These are phyloP conservation scores for Chenopodium formosanum DNA, from an alignment of 148 eudicot species.

Conservation along the genomic window DNA sequence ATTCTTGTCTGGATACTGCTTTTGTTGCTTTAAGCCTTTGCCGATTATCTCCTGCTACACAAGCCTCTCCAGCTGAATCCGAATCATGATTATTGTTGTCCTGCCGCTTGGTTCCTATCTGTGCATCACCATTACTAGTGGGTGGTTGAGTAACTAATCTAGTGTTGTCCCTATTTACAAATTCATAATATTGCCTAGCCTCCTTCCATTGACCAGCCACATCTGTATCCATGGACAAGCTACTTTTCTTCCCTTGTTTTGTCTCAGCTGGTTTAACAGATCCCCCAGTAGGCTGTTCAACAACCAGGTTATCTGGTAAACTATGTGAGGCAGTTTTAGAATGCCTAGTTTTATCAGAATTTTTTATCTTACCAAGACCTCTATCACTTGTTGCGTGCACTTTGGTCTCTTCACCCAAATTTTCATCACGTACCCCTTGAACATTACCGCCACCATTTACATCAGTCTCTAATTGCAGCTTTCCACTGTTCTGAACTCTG, in stretches of 20 bases:
- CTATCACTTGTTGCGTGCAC: constrained; percentile 28
- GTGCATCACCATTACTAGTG: constrained; percentile 22
- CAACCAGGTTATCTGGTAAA: constrained; percentile 28
- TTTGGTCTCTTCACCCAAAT: constrained; percentile 31
- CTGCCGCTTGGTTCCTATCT: constrained; percentile 29
- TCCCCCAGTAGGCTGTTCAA: constrained; percentile 22
- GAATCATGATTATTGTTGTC: constrained; percentile 21
- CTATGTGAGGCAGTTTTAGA: constrained; percentile 22
- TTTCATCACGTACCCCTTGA: constrained; percentile 17
- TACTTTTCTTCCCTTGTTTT: constrained; percentile 26
- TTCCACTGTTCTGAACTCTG: constrained; percentile 29
- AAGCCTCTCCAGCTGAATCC: constrained; percentile 34
- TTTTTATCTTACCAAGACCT: constrained; percentile 29
- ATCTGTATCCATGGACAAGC: constrained; percentile 38
- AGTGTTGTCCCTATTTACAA: constrained; percentile 40
- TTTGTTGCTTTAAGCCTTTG: constrained; percentile 39
- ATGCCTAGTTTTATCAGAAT: constrained; percentile 34
- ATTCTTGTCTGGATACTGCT: constrained; percentile 42
- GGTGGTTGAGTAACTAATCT: constrained; percentile 14
- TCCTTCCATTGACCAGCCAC: constrained; percentile 61
- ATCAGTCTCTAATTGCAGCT: constrained; percentile 34
- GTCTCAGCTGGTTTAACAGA: constrained; percentile 29
- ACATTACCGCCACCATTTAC: constrained; percentile 29
- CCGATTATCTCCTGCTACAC: constrained; percentile 33
- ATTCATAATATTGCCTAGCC: constrained; percentile 61